These are phyloP conservation scores for Beverwykella pulmonaria DNA, from an alignment of 495 filamentous ascomycete species.

Conservation along the genomic window DNA sequence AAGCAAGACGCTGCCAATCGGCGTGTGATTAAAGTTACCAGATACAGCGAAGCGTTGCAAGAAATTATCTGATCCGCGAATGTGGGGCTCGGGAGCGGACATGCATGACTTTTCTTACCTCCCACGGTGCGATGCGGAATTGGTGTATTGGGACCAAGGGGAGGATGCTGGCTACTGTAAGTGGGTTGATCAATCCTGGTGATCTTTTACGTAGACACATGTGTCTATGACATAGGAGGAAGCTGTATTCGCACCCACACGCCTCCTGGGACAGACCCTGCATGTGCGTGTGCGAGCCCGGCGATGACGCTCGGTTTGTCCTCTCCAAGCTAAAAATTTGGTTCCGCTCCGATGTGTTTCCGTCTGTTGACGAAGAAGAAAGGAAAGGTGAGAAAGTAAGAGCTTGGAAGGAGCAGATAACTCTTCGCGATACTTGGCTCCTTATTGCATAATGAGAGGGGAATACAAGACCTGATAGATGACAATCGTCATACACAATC, in stretches of 20 bases:
- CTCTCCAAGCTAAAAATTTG: background rate
- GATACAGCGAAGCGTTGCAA: conserved; percentile 1
- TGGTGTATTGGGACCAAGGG: no score
- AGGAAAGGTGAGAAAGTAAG: background rate
- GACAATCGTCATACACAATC: background rate
- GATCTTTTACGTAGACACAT: background rate
- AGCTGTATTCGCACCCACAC: background rate
- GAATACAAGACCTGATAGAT: no score
- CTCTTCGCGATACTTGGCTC: no score
- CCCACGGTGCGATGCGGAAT: no score
- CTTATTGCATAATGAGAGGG: no score
- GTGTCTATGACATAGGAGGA: background rate
- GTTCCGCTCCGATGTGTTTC: background rate
- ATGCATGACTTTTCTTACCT: no score
- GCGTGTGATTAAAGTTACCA: conserved; percentile 17
- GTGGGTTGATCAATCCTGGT: no score
- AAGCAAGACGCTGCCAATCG: background rate
- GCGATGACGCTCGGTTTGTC: background rate
- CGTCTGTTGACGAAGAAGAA: background rate
- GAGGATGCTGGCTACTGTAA: no score
- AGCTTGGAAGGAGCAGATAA: no score
- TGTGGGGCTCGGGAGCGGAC: background rate
- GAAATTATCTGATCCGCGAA: conserved; percentile 22
- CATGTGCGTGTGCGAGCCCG: background rate
- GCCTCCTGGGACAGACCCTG: background rate